These are phyloP conservation scores for Ceratocystis destructans DNA, from an alignment of 2,329 filamentous ascomycete genomes.

Conservation along the genomic window DNA sequence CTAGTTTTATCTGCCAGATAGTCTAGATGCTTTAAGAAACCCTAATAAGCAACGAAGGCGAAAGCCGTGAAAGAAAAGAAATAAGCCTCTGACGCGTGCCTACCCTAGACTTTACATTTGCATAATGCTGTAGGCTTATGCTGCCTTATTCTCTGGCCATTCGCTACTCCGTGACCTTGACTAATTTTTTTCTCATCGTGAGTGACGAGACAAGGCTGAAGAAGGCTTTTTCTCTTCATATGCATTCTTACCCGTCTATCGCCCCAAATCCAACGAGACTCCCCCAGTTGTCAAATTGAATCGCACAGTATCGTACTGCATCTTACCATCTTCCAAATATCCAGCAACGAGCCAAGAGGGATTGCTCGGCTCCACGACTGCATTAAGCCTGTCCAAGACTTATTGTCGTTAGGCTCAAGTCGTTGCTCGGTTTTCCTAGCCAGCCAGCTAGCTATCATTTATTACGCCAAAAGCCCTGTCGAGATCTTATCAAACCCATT, in stretches of 20 bases:
- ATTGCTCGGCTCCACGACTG: not conserved
- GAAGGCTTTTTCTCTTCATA: not conserved
- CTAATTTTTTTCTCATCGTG: not conserved
- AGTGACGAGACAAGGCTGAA: not conserved
- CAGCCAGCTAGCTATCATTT: not conserved
- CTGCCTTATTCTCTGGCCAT: not conserved
- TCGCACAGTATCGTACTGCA: no score
- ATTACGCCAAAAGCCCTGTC: conserved; percentile 6
- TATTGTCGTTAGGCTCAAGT: conserved; percentile 4
- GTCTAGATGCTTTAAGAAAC: not conserved
- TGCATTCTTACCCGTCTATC: not conserved
- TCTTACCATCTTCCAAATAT: no score
- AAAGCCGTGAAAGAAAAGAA: not conserved
- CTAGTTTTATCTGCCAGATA: not conserved
- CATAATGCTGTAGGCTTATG: not conserved
- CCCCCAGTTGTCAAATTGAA: not conserved
- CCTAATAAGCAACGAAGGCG: conserved; percentile 1
- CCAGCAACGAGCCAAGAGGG: no score
- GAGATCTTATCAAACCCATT: conserved; percentile 5
- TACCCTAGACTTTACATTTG: not conserved
- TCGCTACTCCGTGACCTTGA: not conserved
- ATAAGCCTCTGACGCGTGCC: not conserved
- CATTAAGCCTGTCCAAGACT: not conserved
- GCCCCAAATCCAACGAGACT: not conserved
- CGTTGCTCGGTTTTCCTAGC: not conserved